phyloP scores from a whole-genome alignment of 495 filamentous ascomycete species.

The Aspergillus mulundensis region DNA sequence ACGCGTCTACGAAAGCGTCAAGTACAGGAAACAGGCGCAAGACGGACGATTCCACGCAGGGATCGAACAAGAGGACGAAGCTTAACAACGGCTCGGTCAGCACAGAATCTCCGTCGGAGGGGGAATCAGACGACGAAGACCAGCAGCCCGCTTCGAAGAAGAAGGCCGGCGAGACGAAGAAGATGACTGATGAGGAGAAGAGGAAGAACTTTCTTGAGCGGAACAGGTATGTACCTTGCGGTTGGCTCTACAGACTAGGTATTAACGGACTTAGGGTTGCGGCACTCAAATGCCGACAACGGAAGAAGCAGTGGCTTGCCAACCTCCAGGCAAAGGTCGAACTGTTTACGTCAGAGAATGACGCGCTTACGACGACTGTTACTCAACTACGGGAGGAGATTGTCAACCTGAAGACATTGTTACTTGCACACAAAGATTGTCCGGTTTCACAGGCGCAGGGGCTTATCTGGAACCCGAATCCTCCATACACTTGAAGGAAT shows the following conservation, averaged over 20 bases:
- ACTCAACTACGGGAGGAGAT: conserved; percentile 85
- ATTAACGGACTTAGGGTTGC: conserved; percentile 68
- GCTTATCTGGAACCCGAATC: conserved; percentile 33
- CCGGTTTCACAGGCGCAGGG: conserved; percentile 88
- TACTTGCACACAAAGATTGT: conserved; percentile 96
- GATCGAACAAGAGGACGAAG: conserved; percentile 69
- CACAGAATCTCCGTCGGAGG: conserved; percentile 49
- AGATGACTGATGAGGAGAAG: conserved; percentile 99
- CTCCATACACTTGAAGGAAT: conserved; percentile 12
- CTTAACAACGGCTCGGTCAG: conserved; percentile 47
- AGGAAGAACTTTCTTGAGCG: conserved; percentile 95
- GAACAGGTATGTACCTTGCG: conserved; percentile 70
- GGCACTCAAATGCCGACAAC: conserved; percentile 92
- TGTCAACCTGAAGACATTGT: conserved; percentile 87
- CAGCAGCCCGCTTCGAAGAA: conserved; percentile 45
- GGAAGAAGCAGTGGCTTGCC: conserved; percentile 98
- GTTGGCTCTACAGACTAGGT: neutral
- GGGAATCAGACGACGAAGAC: conserved; percentile 55
- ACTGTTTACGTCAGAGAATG: conserved; percentile 85
- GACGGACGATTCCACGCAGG: conserved; percentile 71
- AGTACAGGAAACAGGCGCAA: conserved; percentile 66
- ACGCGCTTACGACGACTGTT: conserved; percentile 78
- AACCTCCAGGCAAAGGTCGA: conserved; percentile 96
- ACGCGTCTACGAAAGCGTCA: conserved; percentile 40
- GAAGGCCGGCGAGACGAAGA: conserved; percentile 51